phyloP scores from a whole-genome alignment of 1,284 basidiomycete species.

The Cutaneotrichosporon sp. region DNA sequence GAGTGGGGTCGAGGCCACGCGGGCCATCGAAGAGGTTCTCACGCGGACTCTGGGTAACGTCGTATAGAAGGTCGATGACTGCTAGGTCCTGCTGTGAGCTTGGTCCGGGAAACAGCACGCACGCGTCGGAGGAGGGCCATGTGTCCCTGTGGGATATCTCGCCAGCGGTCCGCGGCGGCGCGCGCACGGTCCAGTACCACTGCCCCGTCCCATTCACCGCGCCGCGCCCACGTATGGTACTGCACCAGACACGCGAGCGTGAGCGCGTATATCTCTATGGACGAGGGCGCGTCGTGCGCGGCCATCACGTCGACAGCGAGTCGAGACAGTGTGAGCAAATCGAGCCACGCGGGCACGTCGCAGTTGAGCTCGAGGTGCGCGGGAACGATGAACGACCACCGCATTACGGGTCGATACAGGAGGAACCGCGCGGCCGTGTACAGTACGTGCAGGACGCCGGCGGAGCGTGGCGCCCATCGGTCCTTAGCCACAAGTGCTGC shows the following conservation, averaged over 20 bases:
- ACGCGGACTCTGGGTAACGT: slow-evolving; percentile 10
- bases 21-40: slow-evolving; percentile 12
- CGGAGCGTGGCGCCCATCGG: slow-evolving; percentile 11
- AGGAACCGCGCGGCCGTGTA: slow-evolving; percentile 21
- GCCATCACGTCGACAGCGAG: slow-evolving; percentile 24
- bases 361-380: slow-evolving; percentile 16
- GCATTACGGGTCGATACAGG: slow-evolving; percentile 30
- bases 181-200: slow-evolving; percentile 22
- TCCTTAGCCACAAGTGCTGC: slow-evolving; percentile 11
- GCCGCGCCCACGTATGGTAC: slow-evolving; percentile 23
- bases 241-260: slow-evolving; percentile 18
- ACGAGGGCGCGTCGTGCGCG: slow-evolving; percentile 23
- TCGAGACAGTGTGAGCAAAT: slow-evolving; percentile 16
- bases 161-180: slow-evolving; percentile 20
- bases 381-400: slow-evolving; percentile 31
- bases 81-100: slow-evolving; percentile 19
- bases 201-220: slow-evolving; percentile 32
- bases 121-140: slow-evolving; percentile 20
- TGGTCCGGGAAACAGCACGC: background rate
- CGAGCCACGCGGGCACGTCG: slow-evolving; percentile 22
- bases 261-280: slow-evolving; percentile 17
- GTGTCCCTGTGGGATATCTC: slow-evolving; percentile 11
- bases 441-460: slow-evolving; percentile 23
- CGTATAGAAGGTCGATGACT: slow-evolving; percentile 15
- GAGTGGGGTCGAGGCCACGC: slow-evolving; percentile 30